These are phyloP conservation scores for Erodium texanum DNA, from an alignment of 441 rosid genomes.

Conservation along the genomic window DNA sequence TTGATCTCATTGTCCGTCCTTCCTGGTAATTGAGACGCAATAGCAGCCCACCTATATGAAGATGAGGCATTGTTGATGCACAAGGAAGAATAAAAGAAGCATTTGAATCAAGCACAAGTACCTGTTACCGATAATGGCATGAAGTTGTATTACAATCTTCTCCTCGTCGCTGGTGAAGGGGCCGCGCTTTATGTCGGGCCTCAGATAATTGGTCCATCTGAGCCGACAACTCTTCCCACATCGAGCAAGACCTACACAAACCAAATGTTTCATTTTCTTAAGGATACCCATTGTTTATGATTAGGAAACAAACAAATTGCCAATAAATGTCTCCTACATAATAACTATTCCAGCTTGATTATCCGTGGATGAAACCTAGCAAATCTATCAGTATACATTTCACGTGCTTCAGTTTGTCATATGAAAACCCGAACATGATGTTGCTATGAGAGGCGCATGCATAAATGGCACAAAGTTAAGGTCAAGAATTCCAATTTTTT, in stretches of 20 bases:
- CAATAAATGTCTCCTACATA: not conserved
- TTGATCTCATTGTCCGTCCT: slow-evolving; percentile 70
- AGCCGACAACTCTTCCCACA: slow-evolving; percentile 68
- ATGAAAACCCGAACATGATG: not conserved
- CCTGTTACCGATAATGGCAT: slow-evolving; percentile 70
- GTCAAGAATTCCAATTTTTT: not conserved
- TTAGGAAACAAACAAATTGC: not conserved
- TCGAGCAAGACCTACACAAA: slow-evolving; percentile 50
- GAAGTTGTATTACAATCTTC: slow-evolving; percentile 60
- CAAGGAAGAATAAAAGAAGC: too few species aligned
- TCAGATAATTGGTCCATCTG: slow-evolving; percentile 63
- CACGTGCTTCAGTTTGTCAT: not conserved
- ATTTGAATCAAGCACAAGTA: slow-evolving; percentile 3
- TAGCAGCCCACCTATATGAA: slow-evolving; percentile 58
- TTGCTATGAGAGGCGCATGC: not conserved
- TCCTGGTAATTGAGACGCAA: slow-evolving; percentile 57
- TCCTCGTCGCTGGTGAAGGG: slow-evolving; percentile 60
- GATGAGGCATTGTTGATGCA: too few species aligned
- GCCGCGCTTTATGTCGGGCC: slow-evolving; percentile 60
- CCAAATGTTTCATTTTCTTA: too few species aligned
- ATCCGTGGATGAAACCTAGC: not conserved
- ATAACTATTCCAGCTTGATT: not conserved
- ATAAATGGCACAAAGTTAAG: too few species aligned
- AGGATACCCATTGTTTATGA: too few species aligned
- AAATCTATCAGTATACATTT: not conserved